Conservation (phyloP, 495 filamentous ascomycete species). For the Aspergillus olivimuriae region DNA sequence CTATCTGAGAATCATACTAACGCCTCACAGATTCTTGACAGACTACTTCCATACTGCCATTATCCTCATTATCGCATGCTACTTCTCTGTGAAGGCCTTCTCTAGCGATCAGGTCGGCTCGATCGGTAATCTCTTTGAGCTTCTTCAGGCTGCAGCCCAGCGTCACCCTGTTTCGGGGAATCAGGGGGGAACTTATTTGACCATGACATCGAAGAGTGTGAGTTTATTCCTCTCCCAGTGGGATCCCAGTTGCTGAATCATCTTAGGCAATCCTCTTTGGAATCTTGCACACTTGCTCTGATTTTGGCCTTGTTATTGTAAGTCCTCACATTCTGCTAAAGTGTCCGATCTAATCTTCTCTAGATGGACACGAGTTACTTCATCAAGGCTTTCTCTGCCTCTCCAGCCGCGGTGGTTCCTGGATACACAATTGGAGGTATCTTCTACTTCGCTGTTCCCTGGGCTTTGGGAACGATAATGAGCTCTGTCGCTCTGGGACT, state of each 20-base stretch:
- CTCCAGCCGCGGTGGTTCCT: conserved; percentile 31
- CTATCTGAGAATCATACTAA: conserved; percentile 13
- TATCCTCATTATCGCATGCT: conserved; percentile 42
- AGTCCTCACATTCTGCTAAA: no score
- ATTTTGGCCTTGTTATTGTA: conserved; percentile 38
- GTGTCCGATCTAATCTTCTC: not conserved
- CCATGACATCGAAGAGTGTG: conserved; percentile 43
- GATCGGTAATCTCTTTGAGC: conserved; percentile 38
- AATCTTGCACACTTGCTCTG: conserved; percentile 36
- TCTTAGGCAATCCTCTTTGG: conserved; percentile 35
- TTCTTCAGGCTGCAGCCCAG: conserved; percentile 35
- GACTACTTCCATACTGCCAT: conserved; percentile 39
- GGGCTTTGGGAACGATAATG: conserved; percentile 37
- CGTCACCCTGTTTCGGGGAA: conserved; percentile 41
- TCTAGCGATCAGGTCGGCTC: conserved; percentile 35
- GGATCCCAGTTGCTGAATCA: no score
- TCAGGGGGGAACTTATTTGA: conserved; percentile 40
- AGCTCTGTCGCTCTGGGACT: conserved; percentile 34
- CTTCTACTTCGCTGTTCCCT: conserved; percentile 40
- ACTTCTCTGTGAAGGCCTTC: conserved; percentile 41
- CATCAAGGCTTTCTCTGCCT: conserved; percentile 40
- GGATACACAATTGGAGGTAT: conserved; percentile 41
- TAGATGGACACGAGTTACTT: conserved; percentile 43
- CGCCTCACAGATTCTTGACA: conserved; percentile 33
- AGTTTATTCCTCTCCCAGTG: no score